A percentile compares a stretch with the other conserved stretches of the same genome.
Evolutionary conservation across 371 early-diverging fungal genomes (phyloP).

Genomic region (Mucor plumbeus): DNA sequence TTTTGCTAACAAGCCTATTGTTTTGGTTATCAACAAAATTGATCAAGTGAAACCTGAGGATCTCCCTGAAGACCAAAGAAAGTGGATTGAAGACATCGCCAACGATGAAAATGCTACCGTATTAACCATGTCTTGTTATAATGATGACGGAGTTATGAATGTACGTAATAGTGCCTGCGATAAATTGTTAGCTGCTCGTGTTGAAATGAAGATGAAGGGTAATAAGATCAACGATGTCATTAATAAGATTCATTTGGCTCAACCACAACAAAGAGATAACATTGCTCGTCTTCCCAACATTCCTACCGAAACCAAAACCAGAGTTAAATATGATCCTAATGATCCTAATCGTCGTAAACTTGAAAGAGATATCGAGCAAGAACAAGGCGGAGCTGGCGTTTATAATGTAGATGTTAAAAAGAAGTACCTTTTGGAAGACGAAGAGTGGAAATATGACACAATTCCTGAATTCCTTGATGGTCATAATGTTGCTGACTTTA

Average conservation of each 20-base stretch:
- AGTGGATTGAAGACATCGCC: conserved; percentile 76
- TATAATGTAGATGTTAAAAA: conserved; percentile 93
- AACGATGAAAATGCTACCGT: conserved; percentile 76
- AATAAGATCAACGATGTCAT: conserved; percentile 92
- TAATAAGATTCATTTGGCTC: conserved; percentile 94
- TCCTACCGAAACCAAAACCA: conserved; percentile 77
- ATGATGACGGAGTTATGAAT: conserved; percentile 96
- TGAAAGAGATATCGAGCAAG: conserved; percentile 90
- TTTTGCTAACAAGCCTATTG: conserved; percentile 97
- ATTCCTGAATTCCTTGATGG: conserved; percentile 99
- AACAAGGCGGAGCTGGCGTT: conserved; percentile 96
- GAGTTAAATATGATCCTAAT: conserved; percentile 76
- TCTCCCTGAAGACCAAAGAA: conserved; percentile 75
- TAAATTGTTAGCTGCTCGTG: conserved; percentile 88
- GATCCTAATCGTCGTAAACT: conserved; percentile 87
- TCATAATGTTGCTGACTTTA: conserved; percentile 99
- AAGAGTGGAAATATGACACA: conserved; percentile 97
- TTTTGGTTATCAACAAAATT: conserved; percentile 98
- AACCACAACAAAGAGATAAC: conserved; percentile 87
- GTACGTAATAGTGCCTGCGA: conserved; percentile 95
- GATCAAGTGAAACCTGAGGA: conserved; percentile 87
- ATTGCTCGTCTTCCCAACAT: conserved; percentile 85
- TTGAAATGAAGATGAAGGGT: conserved; percentile 94
- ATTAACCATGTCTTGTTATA: conserved; percentile 86
- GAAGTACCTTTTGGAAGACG: conserved; percentile 80